A percentile compares a stretch with the other conserved stretches of the same genome.
Evolutionary conservation across 2,329 filamentous ascomycete species (phyloP).

Genomic region (Aspergillus fumigatus): DNA sequence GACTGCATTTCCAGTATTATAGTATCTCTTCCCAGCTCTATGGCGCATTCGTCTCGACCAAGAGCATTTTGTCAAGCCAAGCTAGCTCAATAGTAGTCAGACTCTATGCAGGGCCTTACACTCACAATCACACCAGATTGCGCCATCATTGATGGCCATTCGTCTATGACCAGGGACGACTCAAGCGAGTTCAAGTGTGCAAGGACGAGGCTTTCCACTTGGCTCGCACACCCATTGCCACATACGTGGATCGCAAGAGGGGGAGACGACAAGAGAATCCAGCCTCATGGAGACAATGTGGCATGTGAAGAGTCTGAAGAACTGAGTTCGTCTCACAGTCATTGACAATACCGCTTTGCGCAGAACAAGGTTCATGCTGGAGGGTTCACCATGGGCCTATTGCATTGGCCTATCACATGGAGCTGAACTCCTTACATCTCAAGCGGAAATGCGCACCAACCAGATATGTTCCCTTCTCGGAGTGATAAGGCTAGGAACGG

Average conservation of each 20-base stretch:
- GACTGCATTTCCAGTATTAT: too few relatives aligned
- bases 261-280: neutral
- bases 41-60: neutral
- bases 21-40: too few relatives aligned
- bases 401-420: neutral
- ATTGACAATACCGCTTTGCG: neutral
- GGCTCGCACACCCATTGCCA: neutral
- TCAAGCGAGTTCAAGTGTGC: neutral
- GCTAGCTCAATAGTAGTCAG: neutral
- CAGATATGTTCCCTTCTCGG: neutral
- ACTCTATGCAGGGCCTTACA: neutral
- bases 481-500: neutral
- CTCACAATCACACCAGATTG: neutral
- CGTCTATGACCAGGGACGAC: neutral
- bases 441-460: neutral
- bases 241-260: neutral
- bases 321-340: neutral
- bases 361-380: neutral
- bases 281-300: neutral
- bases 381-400: neutral
- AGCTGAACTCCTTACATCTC: neutral
- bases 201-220: neutral
- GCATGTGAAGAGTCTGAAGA: neutral
- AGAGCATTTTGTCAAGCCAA: neutral
- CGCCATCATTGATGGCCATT: neutral